Conservation (phyloP, 345 rosid genomes). For the Anastatica hierochuntica region DNA sequence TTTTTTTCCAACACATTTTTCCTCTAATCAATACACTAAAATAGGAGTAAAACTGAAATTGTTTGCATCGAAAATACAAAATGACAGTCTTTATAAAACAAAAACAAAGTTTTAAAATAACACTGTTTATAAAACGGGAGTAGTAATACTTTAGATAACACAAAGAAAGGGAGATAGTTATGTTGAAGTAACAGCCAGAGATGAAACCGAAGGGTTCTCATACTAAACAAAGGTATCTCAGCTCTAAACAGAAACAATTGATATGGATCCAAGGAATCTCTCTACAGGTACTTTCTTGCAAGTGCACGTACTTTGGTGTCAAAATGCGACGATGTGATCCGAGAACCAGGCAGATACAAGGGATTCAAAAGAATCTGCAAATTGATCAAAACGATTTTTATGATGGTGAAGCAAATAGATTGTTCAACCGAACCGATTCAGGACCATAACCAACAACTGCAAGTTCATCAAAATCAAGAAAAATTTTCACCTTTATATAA, state of each 20-base stretch:
- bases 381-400: background rate
- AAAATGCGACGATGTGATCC: conserved; percentile 77
- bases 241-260: background rate
- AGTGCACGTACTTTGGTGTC: conserved; percentile 90
- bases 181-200: too few relatives aligned
- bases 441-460: background rate
- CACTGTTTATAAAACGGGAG: too few relatives aligned
- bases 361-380: conserved; percentile 89
- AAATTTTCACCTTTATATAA: conserved; percentile 20
- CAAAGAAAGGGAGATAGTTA: too few relatives aligned
- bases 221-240: too few relatives aligned
- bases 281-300: conserved; percentile 80
- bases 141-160: too few relatives aligned
- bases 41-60: too few relatives aligned
- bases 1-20: too few relatives aligned
- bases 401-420: background rate
- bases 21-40: too few relatives aligned
- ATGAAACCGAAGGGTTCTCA: too few relatives aligned
- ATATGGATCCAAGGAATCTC: background rate
- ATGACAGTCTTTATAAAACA: too few relatives aligned
- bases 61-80: too few relatives aligned
- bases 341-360: conserved; percentile 83
- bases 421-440: background rate
- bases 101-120: too few relatives aligned
- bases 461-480: background rate